Percentiles rank a stretch among this genome's conserved stretches.
Evolutionary conservation across 371 early-diverging fungal genomes (phyloP).

Genomic region (Coemansia sp.): DNA sequence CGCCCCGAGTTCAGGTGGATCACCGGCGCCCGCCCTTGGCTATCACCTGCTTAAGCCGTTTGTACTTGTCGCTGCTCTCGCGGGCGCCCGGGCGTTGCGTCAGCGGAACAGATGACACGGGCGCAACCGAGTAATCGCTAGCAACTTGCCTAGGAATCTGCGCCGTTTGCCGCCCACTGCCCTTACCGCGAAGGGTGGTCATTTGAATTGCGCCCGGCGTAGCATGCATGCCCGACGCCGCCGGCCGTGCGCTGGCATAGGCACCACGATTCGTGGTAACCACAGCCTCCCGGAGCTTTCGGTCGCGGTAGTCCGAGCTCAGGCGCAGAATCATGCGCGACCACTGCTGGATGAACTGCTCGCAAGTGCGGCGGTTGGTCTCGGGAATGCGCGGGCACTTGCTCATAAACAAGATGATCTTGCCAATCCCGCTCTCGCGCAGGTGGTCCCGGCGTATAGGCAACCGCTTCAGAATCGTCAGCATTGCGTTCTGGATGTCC

Average conservation of each 20-base stretch:
- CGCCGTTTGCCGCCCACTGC: constrained; percentile 36
- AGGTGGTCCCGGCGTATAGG: constrained; percentile 87
- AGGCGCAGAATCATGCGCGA: constrained; percentile 81
- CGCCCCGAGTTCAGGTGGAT: neutral
- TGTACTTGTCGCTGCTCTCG: constrained; percentile 23
- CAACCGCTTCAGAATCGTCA: constrained; percentile 73
- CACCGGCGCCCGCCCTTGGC: constrained; percentile 14
- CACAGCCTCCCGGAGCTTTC: constrained; percentile 20
- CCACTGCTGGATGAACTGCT: constrained; percentile 86
- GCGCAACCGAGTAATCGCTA: constrained; percentile 49
- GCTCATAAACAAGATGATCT: constrained; percentile 92
- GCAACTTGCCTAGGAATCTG: constrained; percentile 42
- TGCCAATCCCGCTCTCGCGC: constrained; percentile 86
- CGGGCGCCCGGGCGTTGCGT: constrained; percentile 18
- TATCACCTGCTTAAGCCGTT: constrained; percentile 34
- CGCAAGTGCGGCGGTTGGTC: constrained; percentile 73
- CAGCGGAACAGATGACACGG: constrained; percentile 34
- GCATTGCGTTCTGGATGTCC: constrained; percentile 85
- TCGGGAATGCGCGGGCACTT: constrained; percentile 82
- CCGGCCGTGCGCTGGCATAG: constrained; percentile 5
- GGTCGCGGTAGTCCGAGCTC: constrained; percentile 74
- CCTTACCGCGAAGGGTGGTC: constrained; percentile 28
- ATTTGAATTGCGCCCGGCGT: constrained; percentile 31
- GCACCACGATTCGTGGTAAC: constrained; percentile 10
- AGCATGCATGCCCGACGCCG: neutral